Conservation (phyloP, 2,329 filamentous ascomycete genomes). For the Fusarium proliferatum region DNA sequence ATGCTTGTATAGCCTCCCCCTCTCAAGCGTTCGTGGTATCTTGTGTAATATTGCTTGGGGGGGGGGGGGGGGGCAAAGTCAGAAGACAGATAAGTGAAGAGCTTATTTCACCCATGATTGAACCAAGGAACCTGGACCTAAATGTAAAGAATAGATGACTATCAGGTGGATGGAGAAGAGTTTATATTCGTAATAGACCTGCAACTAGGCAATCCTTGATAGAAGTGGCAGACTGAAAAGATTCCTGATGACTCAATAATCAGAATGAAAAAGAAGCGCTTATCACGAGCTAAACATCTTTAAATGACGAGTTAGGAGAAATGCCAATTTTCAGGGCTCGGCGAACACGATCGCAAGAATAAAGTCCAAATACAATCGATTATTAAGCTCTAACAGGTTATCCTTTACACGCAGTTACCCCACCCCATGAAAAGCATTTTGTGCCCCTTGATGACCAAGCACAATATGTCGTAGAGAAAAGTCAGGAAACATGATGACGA, state of each 20-base stretch:
- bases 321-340: neutral
- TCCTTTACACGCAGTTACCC: conserved; percentile 45
- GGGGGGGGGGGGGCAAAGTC: neutral
- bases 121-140: neutral
- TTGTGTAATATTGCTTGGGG: neutral
- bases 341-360: neutral
- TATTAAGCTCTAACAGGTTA: conserved; percentile 58
- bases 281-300: neutral
- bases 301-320: neutral
- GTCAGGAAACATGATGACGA: conserved; percentile 50
- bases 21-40: neutral
- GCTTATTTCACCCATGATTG: neutral
- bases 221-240: neutral
- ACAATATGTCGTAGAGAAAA: conserved; percentile 51
- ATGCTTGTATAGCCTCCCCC: neutral
- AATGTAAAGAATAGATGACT: neutral
- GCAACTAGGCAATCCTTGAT: neutral
- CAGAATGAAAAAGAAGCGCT: neutral
- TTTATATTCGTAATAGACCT: neutral
- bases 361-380: conserved; percentile 54
- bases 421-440: conserved; percentile 43
- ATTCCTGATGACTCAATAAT: neutral
- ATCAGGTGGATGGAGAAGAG: neutral
- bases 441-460: conserved; percentile 48
- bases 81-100: neutral